Percentiles rank a stretch among this genome's conserved stretches.
Conservation (phyloP, 2,329 filamentous ascomycete genomes). For the Claviceps humidiphila region DNA sequence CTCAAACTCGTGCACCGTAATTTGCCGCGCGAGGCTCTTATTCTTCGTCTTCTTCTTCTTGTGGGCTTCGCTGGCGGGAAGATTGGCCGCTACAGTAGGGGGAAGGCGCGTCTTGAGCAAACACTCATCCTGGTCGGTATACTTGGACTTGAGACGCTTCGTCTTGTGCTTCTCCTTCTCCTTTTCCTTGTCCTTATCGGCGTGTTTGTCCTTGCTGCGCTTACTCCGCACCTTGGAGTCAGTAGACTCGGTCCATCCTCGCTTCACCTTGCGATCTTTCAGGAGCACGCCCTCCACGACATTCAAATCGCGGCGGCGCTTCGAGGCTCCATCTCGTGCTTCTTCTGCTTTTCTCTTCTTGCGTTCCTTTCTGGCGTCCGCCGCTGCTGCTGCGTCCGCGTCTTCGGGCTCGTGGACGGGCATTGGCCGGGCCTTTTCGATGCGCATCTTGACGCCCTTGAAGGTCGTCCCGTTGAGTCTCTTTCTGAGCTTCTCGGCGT, state of each 20-base stretch:
- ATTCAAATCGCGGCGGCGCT: slow-evolving; percentile 38
- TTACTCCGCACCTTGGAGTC: slow-evolving; percentile 34
- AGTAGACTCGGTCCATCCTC: slow-evolving; percentile 71
- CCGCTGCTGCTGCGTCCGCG: neutral
- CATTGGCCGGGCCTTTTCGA: slow-evolving; percentile 57
- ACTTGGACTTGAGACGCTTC: slow-evolving; percentile 58
- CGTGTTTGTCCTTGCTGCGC: slow-evolving; percentile 34
- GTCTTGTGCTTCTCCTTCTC: slow-evolving; percentile 38
- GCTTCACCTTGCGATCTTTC: slow-evolving; percentile 65
- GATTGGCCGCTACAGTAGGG: slow-evolving; percentile 28
- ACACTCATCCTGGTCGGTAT: slow-evolving; percentile 67
- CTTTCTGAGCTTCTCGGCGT: slow-evolving; percentile 82
- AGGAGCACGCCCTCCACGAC: slow-evolving; percentile 56
- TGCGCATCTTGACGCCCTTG: slow-evolving; percentile 70
- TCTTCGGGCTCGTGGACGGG: neutral
- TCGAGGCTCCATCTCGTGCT: slow-evolving; percentile 22
- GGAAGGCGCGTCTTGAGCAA: slow-evolving; percentile 71
- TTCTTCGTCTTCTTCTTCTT: slow-evolving; percentile 41
- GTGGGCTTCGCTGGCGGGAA: slow-evolving; percentile 26
- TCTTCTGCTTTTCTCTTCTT: slow-evolving; percentile 14
- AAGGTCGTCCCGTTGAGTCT: slow-evolving; percentile 80
- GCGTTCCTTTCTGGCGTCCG: slow-evolving; percentile 10
- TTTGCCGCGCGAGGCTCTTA: slow-evolving; percentile 31
- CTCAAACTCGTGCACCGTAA: slow-evolving; percentile 78
- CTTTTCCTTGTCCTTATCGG: slow-evolving; percentile 35